Base-by-base conservation (phyloP, 768 basidiomycete genomes). In the Tulasnella sp. region DNA sequence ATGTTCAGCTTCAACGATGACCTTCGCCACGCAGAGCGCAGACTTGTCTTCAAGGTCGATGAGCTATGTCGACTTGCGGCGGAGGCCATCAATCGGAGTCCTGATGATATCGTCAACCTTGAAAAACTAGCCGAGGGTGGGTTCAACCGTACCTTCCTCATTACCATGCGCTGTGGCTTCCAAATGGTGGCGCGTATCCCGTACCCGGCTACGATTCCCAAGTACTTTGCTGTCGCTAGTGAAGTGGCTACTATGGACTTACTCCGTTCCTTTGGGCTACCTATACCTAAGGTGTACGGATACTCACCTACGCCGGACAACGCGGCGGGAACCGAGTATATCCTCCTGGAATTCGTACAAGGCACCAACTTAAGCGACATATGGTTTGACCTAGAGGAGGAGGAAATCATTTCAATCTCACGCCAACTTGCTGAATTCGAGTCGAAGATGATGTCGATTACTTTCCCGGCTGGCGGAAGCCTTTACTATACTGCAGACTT, bases 401-500 rank as follows among this genome's bases (percentile, higher is more conserved):
- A 2, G 60, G 73, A 77, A 4, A 68, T 78, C 65, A 60, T 67
- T 64, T 78, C 76, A 0, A 48, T 79, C 69, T 54, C 71, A 60
- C 73, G 71, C 52, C 76, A 80, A 64, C 69, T 80, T 67, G 70
- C 65, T 67, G 26, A 78, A 63, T 70, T 81, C 65, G 78, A 80
- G 68, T 72, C 75, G 0, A 55, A 63, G 7, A 76, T 79, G 71
- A 78, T 78, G 77, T 74, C 73, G 19, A 69, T 74, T 41, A 0
- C 71, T 61, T 79, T 79, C 64, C 78, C 76, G 23, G 77, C 75
- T 69, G 75, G 77, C 50, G 76, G 78, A 71, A 77, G 77, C 71
- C 70, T 80, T 0, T 79, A 79, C 70, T 79, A 71, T 54, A 45
- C 72, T 8, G 5, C 74, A 11, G 78, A 80, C 71, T 58, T 80